Conservation (phyloP, 2,329 filamentous ascomycete species). For the Colletotrichum neosansevieriae region DNA sequence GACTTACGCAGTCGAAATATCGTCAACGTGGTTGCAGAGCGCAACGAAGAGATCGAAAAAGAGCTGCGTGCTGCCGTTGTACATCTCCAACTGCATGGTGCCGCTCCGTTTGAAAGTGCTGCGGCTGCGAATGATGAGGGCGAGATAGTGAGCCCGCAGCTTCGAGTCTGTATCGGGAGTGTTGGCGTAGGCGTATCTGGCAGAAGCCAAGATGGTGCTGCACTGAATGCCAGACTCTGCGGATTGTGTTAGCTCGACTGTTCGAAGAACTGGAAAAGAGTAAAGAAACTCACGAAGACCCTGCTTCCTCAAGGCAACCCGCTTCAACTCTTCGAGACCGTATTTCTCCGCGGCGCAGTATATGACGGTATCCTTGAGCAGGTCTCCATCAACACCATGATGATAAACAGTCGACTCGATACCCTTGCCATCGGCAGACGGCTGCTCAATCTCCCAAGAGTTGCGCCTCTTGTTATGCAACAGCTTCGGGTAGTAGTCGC, state of each 20-base stretch:
- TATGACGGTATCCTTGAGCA: constrained; percentile 90
- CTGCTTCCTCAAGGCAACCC: constrained; percentile 87
- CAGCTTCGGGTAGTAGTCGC: constrained; percentile 89
- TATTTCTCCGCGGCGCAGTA: constrained; percentile 92
- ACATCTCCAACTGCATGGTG: constrained; percentile 97
- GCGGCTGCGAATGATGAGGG: constrained; percentile 89
- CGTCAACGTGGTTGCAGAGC: constrained; percentile 89
- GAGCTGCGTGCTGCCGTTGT: constrained; percentile 81
- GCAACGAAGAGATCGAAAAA: constrained; percentile 97
- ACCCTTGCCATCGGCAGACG: constrained; percentile 59
- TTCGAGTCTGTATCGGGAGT: constrained; percentile 93
- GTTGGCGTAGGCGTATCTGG: constrained; percentile 89
- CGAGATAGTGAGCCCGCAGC: constrained; percentile 89
- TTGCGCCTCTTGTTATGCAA: constrained; percentile 84
- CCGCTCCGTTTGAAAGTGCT: constrained; percentile 92
- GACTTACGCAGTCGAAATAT: constrained; percentile 70
- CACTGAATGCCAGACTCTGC: constrained; percentile 82
- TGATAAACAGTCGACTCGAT: constrained; percentile 78
- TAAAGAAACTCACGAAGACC: constrained; percentile 73
- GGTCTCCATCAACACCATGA: constrained; percentile 70
- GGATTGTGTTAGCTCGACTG: constrained; percentile 19
- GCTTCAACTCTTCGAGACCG: constrained; percentile 85
- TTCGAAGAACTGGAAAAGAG: not conserved
- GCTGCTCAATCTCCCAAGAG: constrained; percentile 84
- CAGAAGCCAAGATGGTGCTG: constrained; percentile 86